Evolutionary conservation across 768 basidiomycete species (phyloP).

Genomic region (Collybia mongolica): DNA sequence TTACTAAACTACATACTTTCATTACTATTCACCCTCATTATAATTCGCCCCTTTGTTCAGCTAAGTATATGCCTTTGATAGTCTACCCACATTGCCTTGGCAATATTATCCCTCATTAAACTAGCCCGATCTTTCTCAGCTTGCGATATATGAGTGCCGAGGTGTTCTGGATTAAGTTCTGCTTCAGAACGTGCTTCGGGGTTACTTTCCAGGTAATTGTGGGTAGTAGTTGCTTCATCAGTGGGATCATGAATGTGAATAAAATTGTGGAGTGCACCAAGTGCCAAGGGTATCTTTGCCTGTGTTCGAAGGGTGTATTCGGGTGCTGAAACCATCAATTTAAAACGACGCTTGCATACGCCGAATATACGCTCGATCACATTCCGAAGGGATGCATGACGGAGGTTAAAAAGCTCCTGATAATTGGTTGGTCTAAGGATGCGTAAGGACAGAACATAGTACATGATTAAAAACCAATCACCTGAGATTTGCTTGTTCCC

Average conservation of each 20-base stretch:
- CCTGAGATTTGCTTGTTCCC: constrained; percentile 8
- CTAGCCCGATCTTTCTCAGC: constrained; percentile 18
- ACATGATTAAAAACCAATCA: background rate
- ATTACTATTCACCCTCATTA: background rate
- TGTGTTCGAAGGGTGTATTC: constrained; percentile 17
- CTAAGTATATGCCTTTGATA: constrained; percentile 11
- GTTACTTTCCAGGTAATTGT: background rate
- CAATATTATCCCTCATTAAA: constrained; percentile 18
- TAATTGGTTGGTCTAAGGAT: constrained; percentile 27
- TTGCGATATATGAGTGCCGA: constrained; percentile 10
- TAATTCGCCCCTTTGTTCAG: background rate
- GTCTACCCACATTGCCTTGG: constrained; percentile 21
- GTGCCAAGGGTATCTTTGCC: constrained; percentile 18
- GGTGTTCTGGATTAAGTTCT: constrained; percentile 8
- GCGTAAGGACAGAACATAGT: constrained; percentile 8
- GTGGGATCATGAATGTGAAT: constrained; percentile 21
- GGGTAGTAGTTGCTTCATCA: constrained; percentile 5
- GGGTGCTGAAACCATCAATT: constrained; percentile 12
- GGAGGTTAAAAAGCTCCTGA: constrained; percentile 41
- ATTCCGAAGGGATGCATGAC: constrained; percentile 36
- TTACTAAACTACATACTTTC: too few relatives aligned
- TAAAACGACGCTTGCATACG: constrained; percentile 18
- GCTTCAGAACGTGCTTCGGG: background rate
- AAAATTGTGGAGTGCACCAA: constrained; percentile 27
- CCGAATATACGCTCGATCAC: constrained; percentile 33